Base-by-base conservation (phyloP, 1,284 basidiomycete genomes). In the Phlebopus sp. region DNA sequence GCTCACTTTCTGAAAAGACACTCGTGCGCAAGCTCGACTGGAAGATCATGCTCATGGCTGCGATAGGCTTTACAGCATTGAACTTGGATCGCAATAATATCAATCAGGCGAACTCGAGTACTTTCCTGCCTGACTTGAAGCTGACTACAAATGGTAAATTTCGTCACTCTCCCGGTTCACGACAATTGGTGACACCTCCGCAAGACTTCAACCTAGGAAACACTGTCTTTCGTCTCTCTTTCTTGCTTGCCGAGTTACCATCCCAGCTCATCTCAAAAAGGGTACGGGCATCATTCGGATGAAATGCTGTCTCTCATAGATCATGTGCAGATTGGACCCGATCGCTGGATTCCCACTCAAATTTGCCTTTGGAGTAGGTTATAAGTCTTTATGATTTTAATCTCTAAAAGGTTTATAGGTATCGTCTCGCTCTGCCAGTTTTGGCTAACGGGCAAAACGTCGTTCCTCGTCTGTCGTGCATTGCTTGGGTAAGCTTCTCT, bases 241-340 rank as follows among this genome's bases (percentile, higher is more conserved):
- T 87, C 64, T 65, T 87, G 30, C 68, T 63, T 31, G 81, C 82
- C 4, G 83, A 85, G 57, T 63, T 87, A 23, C 85, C 86, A n/a
- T 86, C 84, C 1, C 85, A 87, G 55, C 68, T 89, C 13, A 65
- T 89, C 36, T 86, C 83, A 3, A 89, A 88, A 64, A 72, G 80
- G 15, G 74, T 85, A 19, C 27, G 40, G 30, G 38, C 35, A 15
- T 27, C 29, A 21, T 41, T 42, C 23, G 27, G 34, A 38, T 39
- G 13, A 31, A 44, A 42, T 9, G 27, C 27, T 8, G 27, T 29
- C 17, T 17, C 18, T 11, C 5, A 31, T 17, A 32, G 9, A 34
- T 38, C 19, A 13, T 10, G 9, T 36, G 31, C 41, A 76, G 72
- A 46, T 80, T 35, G 84, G 85, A 3, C 81, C 83, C 2, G 84